Evolutionary conservation across 2,329 filamentous ascomycete species (phyloP).

Genomic region (Verticillium longisporum): DNA sequence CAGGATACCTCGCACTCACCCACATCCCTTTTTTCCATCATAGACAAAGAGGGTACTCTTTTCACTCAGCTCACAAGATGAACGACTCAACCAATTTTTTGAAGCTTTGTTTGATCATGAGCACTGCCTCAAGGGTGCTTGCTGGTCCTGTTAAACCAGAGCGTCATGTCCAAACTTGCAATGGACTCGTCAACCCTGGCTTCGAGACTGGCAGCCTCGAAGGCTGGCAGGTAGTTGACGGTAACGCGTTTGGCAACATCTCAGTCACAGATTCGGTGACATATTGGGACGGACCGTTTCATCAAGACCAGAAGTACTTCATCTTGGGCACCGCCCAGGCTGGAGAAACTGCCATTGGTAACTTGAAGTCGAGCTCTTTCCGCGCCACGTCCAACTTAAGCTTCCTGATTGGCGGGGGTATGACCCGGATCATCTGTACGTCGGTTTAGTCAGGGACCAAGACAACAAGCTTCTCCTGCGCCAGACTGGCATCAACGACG

Average conservation of each 20-base stretch:
- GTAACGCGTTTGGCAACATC: constrained; percentile 16
- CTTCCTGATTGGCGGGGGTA: constrained; percentile 23
- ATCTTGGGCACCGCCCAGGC: constrained; percentile 16
- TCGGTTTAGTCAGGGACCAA: constrained; percentile 18
- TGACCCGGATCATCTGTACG: constrained; percentile 19
- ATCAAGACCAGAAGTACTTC: constrained; percentile 16
- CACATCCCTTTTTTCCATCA: not conserved
- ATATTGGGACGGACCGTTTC: constrained; percentile 21
- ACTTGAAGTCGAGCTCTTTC: constrained; percentile 20
- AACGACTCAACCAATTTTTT: not conserved
- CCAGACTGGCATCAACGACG: constrained; percentile 21
- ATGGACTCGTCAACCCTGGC: constrained; percentile 11
- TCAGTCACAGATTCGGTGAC: constrained; percentile 14
- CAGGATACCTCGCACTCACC: not conserved
- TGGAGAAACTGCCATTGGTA: constrained; percentile 19
- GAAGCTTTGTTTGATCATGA: not conserved
- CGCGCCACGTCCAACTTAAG: constrained; percentile 19
- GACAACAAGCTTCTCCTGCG: constrained; percentile 17
- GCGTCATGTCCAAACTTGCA: not conserved
- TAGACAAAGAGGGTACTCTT: not conserved
- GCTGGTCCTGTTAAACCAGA: constrained; percentile 4
- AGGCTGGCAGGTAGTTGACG: constrained; percentile 18
- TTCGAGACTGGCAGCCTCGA: constrained; percentile 18
- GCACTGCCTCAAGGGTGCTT: not conserved
- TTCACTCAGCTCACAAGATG: not conserved